Evolutionary conservation across 768 basidiomycete genomes (phyloP).

Genomic region (Tulasnella sp.): DNA sequence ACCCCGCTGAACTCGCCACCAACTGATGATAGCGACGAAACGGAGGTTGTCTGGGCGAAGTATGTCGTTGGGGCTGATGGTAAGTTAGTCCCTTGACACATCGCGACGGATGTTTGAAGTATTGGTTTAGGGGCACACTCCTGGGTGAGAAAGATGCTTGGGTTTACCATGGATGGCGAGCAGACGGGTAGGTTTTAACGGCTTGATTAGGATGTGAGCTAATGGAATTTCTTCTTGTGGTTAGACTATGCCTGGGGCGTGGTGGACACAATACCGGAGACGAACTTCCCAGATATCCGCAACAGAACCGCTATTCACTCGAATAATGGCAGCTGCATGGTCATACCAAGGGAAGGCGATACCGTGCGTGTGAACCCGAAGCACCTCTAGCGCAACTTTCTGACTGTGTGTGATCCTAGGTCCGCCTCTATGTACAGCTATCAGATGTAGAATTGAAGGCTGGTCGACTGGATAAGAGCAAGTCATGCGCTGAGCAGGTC

Average conservation of each 20-base stretch:
- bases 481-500: constrained; percentile 49
- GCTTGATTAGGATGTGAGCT: background rate
- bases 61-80: constrained; percentile 77
- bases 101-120: constrained; percentile 35
- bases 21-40: constrained; percentile 32
- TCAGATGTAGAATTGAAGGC: constrained; percentile 45
- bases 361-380: background rate
- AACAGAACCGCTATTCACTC: constrained; percentile 65
- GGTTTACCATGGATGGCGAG: constrained; percentile 72
- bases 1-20: background rate
- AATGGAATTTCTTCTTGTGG: background rate
- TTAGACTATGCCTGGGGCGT: constrained; percentile 78
- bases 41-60: constrained; percentile 62
- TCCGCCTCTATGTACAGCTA: constrained; percentile 69
- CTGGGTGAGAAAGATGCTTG: constrained; percentile 68
- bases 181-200: constrained; percentile 43
- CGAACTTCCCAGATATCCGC: constrained; percentile 73
- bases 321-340: constrained; percentile 60
- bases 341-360: constrained; percentile 55
- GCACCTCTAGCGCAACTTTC: background rate
- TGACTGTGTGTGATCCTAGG: constrained; percentile 50
- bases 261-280: constrained; percentile 63
- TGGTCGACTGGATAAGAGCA: constrained; percentile 53
- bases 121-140: constrained; percentile 62
- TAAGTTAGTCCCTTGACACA: constrained; percentile 32